phyloP scores from a whole-genome alignment of 805 yeast genomes.

The Barnettozyma sucrosica region DNA sequence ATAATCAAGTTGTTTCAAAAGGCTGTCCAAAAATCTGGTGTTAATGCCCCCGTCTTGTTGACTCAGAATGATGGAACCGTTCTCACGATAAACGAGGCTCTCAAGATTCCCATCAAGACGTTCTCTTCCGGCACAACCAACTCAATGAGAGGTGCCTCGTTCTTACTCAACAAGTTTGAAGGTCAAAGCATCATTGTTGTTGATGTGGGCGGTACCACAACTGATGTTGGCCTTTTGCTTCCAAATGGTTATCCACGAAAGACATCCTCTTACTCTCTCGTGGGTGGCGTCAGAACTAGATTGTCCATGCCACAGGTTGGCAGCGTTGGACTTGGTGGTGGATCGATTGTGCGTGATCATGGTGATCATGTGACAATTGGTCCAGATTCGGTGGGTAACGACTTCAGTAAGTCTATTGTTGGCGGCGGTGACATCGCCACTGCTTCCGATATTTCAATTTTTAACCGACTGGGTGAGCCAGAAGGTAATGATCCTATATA shows the following conservation, averaged over 20 bases:
- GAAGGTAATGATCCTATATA: conserved; percentile 10
- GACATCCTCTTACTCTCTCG: conserved; percentile 36
- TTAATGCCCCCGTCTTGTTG: conserved; percentile 27
- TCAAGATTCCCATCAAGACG: conserved; percentile 38
- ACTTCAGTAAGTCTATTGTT: conserved; percentile 30
- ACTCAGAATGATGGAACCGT: conserved; percentile 50
- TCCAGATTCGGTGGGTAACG: conserved; percentile 46
- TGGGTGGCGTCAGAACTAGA: conserved; percentile 45
- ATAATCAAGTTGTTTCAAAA: conserved; percentile 34
- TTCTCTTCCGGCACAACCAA: conserved; percentile 47
- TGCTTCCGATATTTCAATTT: conserved; percentile 34
- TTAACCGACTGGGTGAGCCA: conserved; percentile 9
- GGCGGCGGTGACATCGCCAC: conserved; percentile 40
- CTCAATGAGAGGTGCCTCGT: conserved; percentile 45
- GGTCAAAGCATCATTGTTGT: conserved; percentile 33
- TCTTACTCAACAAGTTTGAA: conserved; percentile 25
- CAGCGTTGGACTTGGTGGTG: conserved; percentile 47
- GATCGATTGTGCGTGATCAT: conserved; percentile 36
- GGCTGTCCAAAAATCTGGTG: conserved; percentile 33
- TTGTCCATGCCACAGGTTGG: conserved; percentile 48
- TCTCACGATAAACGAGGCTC: conserved; percentile 36
- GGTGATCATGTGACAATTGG: conserved; percentile 32
- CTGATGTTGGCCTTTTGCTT: conserved; percentile 42
- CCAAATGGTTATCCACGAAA: conserved; percentile 44
- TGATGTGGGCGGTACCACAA: conserved; percentile 47